Percentiles rank a stretch among this genome's conserved stretches.
phyloP scores from a whole-genome alignment of 164 flowering plant genomes.

The Tetrastigma voinierianum region DNA sequence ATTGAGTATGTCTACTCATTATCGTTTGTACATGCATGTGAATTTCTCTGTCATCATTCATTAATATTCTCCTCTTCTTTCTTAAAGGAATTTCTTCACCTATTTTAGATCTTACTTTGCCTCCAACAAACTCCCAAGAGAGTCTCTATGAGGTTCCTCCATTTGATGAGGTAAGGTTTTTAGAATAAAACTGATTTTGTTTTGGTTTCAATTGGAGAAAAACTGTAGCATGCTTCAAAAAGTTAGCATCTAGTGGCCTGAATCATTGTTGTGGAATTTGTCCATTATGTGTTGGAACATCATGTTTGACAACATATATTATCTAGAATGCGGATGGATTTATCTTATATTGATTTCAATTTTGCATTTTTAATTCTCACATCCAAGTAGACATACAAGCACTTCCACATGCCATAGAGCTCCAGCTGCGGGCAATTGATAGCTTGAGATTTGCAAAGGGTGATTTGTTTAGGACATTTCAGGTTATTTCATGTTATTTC shows the following conservation, averaged over 20 bases:
- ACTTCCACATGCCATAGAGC: constrained; percentile 98
- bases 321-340: background rate
- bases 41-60: background rate
- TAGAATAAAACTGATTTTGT: no score
- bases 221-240: background rate
- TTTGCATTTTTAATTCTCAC: constrained; percentile 2
- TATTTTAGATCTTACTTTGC: constrained; percentile 79
- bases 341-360: background rate
- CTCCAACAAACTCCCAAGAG: constrained; percentile 78
- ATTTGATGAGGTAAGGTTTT: no score
- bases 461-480: constrained; percentile 67
- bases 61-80: constrained; percentile 15
- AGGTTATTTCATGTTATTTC: constrained; percentile 99
- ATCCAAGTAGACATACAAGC: constrained; percentile 95
- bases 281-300: background rate
- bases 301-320: no score
- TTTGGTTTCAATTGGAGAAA: no score
- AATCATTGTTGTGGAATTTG: background rate
- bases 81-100: constrained; percentile 87
- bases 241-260: background rate
- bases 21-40: background rate
- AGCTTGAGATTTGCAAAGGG: constrained; percentile 93
- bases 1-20: no score
- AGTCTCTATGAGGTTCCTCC: constrained; percentile 55
- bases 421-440: constrained; percentile 94